phyloP scores from a whole-genome alignment of 768 basidiomycete species.

The Leucosporidium scottii region DNA sequence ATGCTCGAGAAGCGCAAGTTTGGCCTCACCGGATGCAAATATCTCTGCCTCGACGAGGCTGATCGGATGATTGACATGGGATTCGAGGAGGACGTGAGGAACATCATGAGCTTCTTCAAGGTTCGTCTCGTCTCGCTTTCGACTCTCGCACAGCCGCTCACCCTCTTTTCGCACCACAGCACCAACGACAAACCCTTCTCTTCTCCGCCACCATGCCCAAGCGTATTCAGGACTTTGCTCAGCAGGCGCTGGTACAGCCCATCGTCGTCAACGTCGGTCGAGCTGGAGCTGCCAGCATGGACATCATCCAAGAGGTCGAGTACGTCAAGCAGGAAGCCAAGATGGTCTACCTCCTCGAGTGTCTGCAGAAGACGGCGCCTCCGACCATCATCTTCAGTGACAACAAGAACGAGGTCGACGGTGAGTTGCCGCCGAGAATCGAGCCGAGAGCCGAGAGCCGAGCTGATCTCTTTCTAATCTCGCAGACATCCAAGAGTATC shows the following conservation, averaged over 20 bases:
- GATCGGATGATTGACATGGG: slow-evolving; percentile 99
- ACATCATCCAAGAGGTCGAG: slow-evolving; percentile 89
- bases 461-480: neutral
- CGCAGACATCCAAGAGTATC: slow-evolving; percentile 95
- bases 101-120: slow-evolving; percentile 99
- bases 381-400: slow-evolving; percentile 97
- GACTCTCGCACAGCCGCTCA: too few relatives aligned
- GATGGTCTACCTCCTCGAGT: slow-evolving; percentile 98
- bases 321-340: slow-evolving; percentile 99
- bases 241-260: slow-evolving; percentile 88
- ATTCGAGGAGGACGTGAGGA: slow-evolving; percentile 96
- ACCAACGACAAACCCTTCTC: slow-evolving; percentile 90
- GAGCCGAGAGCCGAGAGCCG: neutral
- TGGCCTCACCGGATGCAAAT: slow-evolving; percentile 85
- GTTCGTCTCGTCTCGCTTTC: slow-evolving; percentile 46
- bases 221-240: slow-evolving; percentile 98
- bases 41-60: slow-evolving; percentile 96
- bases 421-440: slow-evolving; percentile 46
- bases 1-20: slow-evolving; percentile 95
- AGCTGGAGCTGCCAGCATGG: slow-evolving; percentile 93
- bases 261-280: slow-evolving; percentile 95
- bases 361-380: slow-evolving; percentile 94
- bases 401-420: slow-evolving; percentile 99
- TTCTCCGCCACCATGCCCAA: slow-evolving; percentile 99
- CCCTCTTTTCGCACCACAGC: slow-evolving; percentile 47